Evolutionary conservation across 78 protist species (phyloP), one percentile per base, ranked within the genome.

Genomic region (Monosiga brevicollis): DNA sequence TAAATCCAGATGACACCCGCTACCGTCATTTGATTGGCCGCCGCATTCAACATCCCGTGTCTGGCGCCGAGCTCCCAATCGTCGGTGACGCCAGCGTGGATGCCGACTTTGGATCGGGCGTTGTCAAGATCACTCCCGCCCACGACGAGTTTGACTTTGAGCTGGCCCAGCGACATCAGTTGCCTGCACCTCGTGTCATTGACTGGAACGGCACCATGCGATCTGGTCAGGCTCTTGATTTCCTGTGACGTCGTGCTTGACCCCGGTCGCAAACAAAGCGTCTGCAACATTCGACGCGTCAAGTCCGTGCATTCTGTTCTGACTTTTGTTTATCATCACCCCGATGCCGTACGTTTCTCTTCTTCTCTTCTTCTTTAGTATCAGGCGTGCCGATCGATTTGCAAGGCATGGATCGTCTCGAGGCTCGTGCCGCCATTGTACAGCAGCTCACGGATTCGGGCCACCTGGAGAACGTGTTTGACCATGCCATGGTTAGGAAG

Each of bases 201-300:
- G 95, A 98, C 92, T 98, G 99, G 99, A 90, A 93, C 84, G 89
- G 96, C 73, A n/a, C 81, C 40, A 91, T 98, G n/a, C 90, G 94
- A 81, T 91, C 99, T 23, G n/a, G n/a, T n/a, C n/a, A n/a, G n/a
- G n/a, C n/a, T n/a, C n/a, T n/a, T n/a, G n/a, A n/a, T n/a, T n/a
- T n/a, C n/a, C n/a, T n/a, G n/a, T n/a, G n/a, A n/a, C n/a, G n/a
- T n/a, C n/a, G n/a, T n/a, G n/a, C n/a, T n/a, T n/a, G n/a, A n/a
- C n/a, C n/a, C n/a, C n/a, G n/a, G n/a, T n/a, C n/a, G n/a, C n/a
- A n/a, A n/a, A n/a, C n/a, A n/a, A n/a, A n/a, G n/a, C n/a, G n/a
- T n/a, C n/a, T n/a, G n/a, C n/a, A n/a, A n/a, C n/a, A n/a, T n/a
- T n/a, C n/a, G n/a, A n/a, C n/a, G n/a, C n/a, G n/a, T n/a, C n/a